Conservation (phyloP, 2,329 filamentous ascomycete genomes). For the Moelleriella libera region DNA sequence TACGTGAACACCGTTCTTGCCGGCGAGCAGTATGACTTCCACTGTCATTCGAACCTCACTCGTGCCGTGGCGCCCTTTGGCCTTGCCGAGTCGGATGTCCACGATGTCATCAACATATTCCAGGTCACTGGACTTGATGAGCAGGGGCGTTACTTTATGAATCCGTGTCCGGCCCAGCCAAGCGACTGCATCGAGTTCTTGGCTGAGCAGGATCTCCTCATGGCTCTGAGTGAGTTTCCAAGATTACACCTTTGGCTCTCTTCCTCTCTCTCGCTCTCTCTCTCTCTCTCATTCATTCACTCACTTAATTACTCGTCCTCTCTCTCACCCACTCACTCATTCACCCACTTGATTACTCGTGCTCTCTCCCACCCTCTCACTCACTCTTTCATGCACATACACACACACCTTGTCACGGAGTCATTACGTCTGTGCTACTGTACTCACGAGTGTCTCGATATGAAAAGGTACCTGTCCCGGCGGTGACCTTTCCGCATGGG, state of each 20-base stretch:
- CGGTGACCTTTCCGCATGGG: constrained; percentile 71
- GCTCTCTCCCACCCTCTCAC: no score
- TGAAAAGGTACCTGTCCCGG: constrained; percentile 56
- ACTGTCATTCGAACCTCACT: constrained; percentile 72
- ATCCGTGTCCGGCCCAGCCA: constrained; percentile 37
- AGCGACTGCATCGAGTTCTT: constrained; percentile 62
- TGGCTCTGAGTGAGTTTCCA: constrained; percentile 32
- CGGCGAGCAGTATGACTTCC: constrained; percentile 61
- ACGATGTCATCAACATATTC: constrained; percentile 78
- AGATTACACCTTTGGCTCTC: neutral
- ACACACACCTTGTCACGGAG: neutral
- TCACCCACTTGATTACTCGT: no score
- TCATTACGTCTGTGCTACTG: neutral
- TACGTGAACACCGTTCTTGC: constrained; percentile 66
- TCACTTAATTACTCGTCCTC: no score
- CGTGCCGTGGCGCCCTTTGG: constrained; percentile 57
- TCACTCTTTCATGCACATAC: no score
- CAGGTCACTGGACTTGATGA: constrained; percentile 69
- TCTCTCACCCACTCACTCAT: no score
- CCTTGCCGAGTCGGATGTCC: constrained; percentile 58
- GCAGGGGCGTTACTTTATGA: constrained; percentile 65
- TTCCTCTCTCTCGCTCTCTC: no score
- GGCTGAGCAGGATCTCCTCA: constrained; percentile 62
- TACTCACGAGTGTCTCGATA: neutral
- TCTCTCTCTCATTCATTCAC: no score